A percentile compares a stretch with the other conserved stretches of the same genome.
phyloP scores from a whole-genome alignment of 331 rosid genomes.

The Malus hybrid region DNA sequence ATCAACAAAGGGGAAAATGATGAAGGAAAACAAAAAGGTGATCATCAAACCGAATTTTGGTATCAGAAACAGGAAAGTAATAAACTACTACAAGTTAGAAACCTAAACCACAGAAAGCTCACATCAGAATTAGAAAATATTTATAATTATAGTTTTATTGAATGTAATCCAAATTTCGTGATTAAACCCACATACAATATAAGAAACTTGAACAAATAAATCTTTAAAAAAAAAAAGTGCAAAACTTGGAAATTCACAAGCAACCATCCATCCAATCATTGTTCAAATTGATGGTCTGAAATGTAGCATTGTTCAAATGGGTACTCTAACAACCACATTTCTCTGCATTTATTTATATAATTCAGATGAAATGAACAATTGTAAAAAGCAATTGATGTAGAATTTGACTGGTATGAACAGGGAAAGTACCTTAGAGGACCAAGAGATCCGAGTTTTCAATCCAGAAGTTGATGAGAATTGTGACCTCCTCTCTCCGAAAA shows the following conservation, averaged over 20 bases:
- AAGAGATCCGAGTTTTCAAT: constrained; percentile 24
- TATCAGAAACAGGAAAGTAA: background rate
- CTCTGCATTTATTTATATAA: background rate
- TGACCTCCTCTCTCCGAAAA: constrained; percentile 6
- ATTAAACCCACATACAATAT: background rate
- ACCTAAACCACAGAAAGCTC: background rate
- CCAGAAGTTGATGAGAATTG: background rate
- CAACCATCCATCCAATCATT: background rate
- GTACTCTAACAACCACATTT: background rate
- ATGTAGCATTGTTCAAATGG: background rate
- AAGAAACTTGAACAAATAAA: background rate
- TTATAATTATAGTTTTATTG: background rate
- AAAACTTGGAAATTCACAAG: background rate
- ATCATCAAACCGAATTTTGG: background rate
- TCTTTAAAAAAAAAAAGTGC: background rate
- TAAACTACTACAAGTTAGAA: background rate
- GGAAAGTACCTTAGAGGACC: constrained; percentile 20
- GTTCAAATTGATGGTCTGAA: background rate
- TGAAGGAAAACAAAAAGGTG: background rate
- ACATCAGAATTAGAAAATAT: background rate
- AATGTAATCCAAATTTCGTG: background rate
- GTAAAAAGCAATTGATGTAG: background rate
- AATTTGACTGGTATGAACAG: background rate
- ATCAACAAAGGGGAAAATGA: background rate
- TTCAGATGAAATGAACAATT: background rate